Evolutionary conservation across 2,329 filamentous ascomycete species (phyloP), one percentile per base, ranked within the genome.

Genomic region (Epicoccum sorghinum): DNA sequence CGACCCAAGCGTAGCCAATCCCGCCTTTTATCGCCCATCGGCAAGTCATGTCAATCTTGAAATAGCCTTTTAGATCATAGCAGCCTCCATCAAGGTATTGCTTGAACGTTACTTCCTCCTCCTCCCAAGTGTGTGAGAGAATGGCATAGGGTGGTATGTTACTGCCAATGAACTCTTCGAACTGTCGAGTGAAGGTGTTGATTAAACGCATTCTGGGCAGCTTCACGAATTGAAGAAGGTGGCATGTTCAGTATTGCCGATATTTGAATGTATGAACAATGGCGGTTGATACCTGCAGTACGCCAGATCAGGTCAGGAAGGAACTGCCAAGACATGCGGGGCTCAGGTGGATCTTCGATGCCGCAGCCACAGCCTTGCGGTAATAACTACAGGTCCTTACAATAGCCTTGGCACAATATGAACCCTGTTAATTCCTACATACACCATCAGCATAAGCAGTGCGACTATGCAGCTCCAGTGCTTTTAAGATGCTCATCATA

Each of bases 401-500:
- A 18, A 18, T 18, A 18, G 18, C 18, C 18, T 18, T 18, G 3
- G 18, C 18, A 3, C 18, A 18, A 3, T 18, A 18, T 30, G 29
- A 30, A 30, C 29, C 29, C 18, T 18, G 18, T 18, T 18, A 18
- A 1, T 18, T 18, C 3, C 35, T 45, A 45, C 27, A 18, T 40
- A 45, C 3, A 27, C 18, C 3, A 22, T 22, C 14, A n/a, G 27
- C 22, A n/a, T 4, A 9, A 3, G 22, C 22, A 13, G 29, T 7
- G 5, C 9, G 5, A 6, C 48, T 52, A 52, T 4, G 41, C 30
- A 8, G 35, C 14, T n/a, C 22, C 42, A 14, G 41, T 43, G 38
- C 60, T 54, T 52, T 66, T 68, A 22, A 66, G 22, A 49, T 67
- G 55, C 59, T 74, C 70, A 23, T 93, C 88, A 72, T 93, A 88